Evolutionary conservation across 495 filamentous ascomycete genomes (phyloP), one percentile per base, ranked within the genome.

Genomic region (Tuber borchii): DNA sequence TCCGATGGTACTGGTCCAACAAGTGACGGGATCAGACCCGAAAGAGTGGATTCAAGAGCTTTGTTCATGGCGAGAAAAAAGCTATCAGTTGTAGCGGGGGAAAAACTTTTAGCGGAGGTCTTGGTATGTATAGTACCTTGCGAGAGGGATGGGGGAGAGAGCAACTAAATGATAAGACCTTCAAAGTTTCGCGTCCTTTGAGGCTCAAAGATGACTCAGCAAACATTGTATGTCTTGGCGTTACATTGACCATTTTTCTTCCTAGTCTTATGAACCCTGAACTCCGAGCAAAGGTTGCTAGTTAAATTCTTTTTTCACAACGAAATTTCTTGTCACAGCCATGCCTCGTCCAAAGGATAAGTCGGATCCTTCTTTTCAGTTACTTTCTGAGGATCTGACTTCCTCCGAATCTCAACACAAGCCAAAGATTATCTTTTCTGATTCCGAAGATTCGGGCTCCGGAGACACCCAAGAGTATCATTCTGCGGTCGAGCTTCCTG

Each of bases 1-100:
- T 92, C 90, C 45, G 86, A 85, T 0, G 95, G 95, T 2, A 97
- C 84, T 22, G 90, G 86, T 34, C 88, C 88, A 73, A 87, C 90
- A 82, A 94, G 88, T 0, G 91, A 92, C 4, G 95, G 95, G 19
- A 99, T 84, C 19, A 98, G 87, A 45, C 89, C 91, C 14, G 87
- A 88, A 46, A 97, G 86, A 5, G 90, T 89, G 81, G 93, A 91
- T 77, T 95, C 91, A 42, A 94, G 87, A 61, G 90, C 89, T 81
- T 89, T 88, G 80, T 91, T 91, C 91, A 93, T 93, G 22, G 74
- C 84, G 74, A 65, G 26, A 34, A 40, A 40, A 72, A 26, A 42
- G 31, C 31, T 48, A 71, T 26, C 51, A 9, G 75, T 44, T 65
- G 56, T 14, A 16, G 56, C 31, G 34, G 56, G 19, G 4, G 56